These are phyloP conservation scores for Pythium chondricola DNA, from an alignment of 352 stramenopile genomes.

Conservation along the genomic window DNA sequence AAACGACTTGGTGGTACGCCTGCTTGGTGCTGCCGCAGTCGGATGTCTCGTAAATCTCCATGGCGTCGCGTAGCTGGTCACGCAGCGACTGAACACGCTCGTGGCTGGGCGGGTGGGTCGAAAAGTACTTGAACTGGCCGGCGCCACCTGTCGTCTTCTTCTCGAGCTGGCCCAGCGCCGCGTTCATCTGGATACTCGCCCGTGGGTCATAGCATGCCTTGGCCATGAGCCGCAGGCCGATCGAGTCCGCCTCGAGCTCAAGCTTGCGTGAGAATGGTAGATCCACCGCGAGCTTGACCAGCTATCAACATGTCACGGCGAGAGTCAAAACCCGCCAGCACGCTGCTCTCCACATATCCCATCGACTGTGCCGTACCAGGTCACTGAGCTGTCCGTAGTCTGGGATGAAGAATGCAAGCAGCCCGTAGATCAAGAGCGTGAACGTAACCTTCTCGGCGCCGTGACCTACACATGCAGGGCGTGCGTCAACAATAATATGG, in stretches of 20 bases:
- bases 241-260: slow-evolving; percentile 27
- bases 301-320: slow-evolving; percentile 3
- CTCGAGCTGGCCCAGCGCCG: slow-evolving; percentile 6
- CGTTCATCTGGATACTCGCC: slow-evolving; percentile 20
- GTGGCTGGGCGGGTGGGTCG: slow-evolving; percentile 57
- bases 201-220: slow-evolving; percentile 28
- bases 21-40: slow-evolving; percentile 30
- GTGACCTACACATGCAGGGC: slow-evolving; percentile 55
- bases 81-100: slow-evolving; percentile 52
- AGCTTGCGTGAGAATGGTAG: slow-evolving; percentile 28
- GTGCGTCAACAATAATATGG: too few relatives aligned
- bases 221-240: slow-evolving; percentile 28
- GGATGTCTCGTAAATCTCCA: slow-evolving; percentile 39
- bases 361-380: slow-evolving; percentile 34
- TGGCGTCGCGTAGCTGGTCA: slow-evolving; percentile 29
- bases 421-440: slow-evolving; percentile 45
- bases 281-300: slow-evolving; percentile 23
- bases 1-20: slow-evolving; percentile 24
- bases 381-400: slow-evolving; percentile 56
- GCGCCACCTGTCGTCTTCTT: slow-evolving; percentile 1
- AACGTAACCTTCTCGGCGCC: slow-evolving; percentile 69
- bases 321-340: too few relatives aligned
- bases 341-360: too few relatives aligned
- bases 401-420: slow-evolving; percentile 42
- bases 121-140: slow-evolving; percentile 64